Evolutionary conservation across 1,284 basidiomycete genomes (phyloP).

Genomic region (Papiliotrema laurentii): DNA sequence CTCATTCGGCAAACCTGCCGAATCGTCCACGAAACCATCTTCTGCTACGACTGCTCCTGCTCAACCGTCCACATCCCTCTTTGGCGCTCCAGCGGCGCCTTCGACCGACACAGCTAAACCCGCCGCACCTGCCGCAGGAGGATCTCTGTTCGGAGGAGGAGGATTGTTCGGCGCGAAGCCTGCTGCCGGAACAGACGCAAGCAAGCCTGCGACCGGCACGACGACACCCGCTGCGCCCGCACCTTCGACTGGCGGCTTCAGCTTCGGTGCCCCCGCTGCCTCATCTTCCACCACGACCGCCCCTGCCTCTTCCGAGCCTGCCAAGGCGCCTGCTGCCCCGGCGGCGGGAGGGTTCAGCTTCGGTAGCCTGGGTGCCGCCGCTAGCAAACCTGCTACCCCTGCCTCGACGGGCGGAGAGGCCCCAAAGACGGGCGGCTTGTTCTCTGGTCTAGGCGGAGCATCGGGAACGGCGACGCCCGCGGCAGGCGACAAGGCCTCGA

Average conservation of each 20-base stretch:
- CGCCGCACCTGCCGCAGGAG: conserved; percentile 1
- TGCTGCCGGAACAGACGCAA: conserved; percentile 11
- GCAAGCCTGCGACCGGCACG: neutral
- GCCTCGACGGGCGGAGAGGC: conserved; percentile 9
- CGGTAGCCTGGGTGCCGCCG: conserved; percentile 12
- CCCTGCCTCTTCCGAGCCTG: conserved; percentile 14
- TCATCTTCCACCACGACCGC: conserved; percentile 10
- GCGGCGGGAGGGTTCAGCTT: conserved; percentile 28
- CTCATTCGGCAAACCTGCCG: conserved; percentile 33
- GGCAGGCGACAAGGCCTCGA: neutral
- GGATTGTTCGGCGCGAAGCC: conserved; percentile 32
- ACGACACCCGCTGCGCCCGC: conserved; percentile 5
- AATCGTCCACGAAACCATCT: neutral
- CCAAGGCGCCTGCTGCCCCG: conserved; percentile 13
- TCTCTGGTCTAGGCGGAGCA: neutral
- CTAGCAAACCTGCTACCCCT: conserved; percentile 14
- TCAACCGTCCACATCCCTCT: conserved; percentile 12
- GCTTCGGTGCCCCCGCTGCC: conserved; percentile 9
- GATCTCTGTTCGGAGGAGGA: conserved; percentile 13
- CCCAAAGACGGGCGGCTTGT: conserved; percentile 8
- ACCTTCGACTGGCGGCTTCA: conserved; percentile 13
- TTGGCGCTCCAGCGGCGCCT: conserved; percentile 19
- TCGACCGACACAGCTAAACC: conserved; percentile 15
- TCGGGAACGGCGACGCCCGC: conserved; percentile 10
- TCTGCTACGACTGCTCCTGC: conserved; percentile 13